These are phyloP conservation scores for Arthrobotrys megalospora DNA, from an alignment of 2,329 filamentous ascomycete genomes.

Conservation along the genomic window DNA sequence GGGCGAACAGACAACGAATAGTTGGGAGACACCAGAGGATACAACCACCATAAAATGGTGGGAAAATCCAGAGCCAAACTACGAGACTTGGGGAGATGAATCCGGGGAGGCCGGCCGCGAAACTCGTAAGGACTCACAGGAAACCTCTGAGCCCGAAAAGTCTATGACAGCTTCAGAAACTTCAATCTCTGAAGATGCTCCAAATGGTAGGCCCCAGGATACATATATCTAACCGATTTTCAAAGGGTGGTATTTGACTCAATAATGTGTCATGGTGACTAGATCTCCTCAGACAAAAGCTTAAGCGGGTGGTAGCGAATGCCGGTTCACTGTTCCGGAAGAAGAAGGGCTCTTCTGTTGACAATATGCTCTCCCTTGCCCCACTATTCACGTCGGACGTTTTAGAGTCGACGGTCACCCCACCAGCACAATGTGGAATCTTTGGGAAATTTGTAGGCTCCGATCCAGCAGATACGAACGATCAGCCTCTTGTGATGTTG, in stretches of 20 bases:
- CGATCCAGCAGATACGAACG: neutral
- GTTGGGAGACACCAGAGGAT: no score
- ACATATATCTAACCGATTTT: neutral
- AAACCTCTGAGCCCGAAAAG: no score
- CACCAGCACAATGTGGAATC: conserved; percentile 12
- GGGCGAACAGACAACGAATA: neutral
- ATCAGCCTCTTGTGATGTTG: conserved; percentile 5
- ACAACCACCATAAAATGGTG: no score
- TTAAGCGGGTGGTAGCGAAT: neutral
- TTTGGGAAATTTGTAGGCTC: conserved; percentile 17
- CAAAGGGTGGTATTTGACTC: neutral
- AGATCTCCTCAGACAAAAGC: neutral
- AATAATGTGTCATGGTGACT: neutral
- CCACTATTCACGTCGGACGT: conserved; percentile 39
- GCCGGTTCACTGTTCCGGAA: neutral
- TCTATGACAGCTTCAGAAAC: no score
- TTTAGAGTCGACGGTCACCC: neutral
- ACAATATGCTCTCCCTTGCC: neutral
- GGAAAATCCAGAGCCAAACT: no score
- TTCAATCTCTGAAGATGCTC: neutral
- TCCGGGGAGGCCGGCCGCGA: no score
- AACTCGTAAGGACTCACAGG: no score
- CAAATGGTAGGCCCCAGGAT: neutral
- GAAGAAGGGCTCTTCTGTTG: neutral
- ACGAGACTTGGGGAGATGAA: no score